A percentile compares a stretch with the other conserved stretches of the same genome.
Conservation (phyloP, 139 green algal genomes). For the Haematococcus lacustris region DNA sequence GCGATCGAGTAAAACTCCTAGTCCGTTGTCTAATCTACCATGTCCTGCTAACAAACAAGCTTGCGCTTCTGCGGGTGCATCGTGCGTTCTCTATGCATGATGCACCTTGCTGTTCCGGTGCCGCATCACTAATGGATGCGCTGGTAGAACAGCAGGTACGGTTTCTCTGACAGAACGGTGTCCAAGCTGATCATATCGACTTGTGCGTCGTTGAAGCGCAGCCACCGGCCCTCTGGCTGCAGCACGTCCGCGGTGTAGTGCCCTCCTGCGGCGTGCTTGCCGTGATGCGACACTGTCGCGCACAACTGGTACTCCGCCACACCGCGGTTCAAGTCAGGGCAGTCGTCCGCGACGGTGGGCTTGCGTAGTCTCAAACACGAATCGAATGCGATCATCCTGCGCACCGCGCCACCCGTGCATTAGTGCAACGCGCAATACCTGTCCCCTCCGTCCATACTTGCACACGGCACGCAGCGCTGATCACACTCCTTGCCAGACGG, state of each 20-base stretch:
- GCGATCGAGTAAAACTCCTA: too few relatives aligned
- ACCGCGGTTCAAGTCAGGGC: slow-evolving; percentile 28
- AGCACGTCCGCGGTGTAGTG: slow-evolving; percentile 77
- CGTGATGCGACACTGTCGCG: slow-evolving; percentile 66
- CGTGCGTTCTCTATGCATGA: too few relatives aligned
- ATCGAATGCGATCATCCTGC: slow-evolving; percentile 38
- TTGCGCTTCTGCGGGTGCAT: too few relatives aligned
- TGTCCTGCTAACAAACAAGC: too few relatives aligned
- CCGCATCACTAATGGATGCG: too few relatives aligned
- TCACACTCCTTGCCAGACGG: background rate
- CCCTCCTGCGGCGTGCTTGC: slow-evolving; percentile 47
- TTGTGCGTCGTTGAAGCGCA: slow-evolving; percentile 69
- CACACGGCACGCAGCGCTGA: too few relatives aligned
- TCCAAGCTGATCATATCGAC: slow-evolving; percentile 39
- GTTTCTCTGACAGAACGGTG: slow-evolving; percentile 43
- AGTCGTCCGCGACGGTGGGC: slow-evolving; percentile 44
- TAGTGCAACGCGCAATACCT: too few relatives aligned
- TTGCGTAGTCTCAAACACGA: slow-evolving; percentile 27
- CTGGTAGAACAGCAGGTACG: slow-evolving; percentile 76
- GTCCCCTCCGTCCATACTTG: too few relatives aligned
- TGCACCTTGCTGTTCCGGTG: too few relatives aligned
- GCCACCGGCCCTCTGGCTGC: slow-evolving; percentile 57
- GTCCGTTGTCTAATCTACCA: too few relatives aligned
- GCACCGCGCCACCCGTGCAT: too few relatives aligned
- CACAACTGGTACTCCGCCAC: slow-evolving; percentile 54